Base-by-base conservation (phyloP, 805 yeast genomes). In the Torulaspora microellipsoides region DNA sequence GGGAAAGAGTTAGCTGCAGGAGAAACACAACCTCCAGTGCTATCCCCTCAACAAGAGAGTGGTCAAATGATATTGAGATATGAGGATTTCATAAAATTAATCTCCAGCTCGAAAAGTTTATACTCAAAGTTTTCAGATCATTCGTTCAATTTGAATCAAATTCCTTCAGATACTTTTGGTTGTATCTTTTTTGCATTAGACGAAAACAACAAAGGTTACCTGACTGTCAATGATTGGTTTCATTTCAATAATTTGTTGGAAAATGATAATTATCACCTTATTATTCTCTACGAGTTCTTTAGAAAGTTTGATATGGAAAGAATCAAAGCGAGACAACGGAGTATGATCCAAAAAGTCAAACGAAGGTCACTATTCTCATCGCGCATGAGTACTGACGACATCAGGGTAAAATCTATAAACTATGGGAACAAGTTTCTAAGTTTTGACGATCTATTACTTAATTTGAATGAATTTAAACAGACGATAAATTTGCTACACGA, bases 141-240 rank as follows among this genome's bases (percentile, higher is more conserved):
- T 44, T 58, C 64, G 0, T 67, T 59, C 38, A 75, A 75, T 57
- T 72, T 76, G 53, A 73, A 74, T 50, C 72, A 72, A 52, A 72
- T 81, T 40, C 73, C 80, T 12, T 67, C 77, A 10, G 72, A 79
- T 50, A 74, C 84, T 3, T 79, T 78, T 62, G 85, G 84, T 5
- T 73, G 90, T 47, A 78, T 91, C 38, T 91, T 85, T 60, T 71
- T 84, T 44, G 80, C 88, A 23, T 87, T 95, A 12, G 98, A 91
- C 66, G 77, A 77, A 46, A 71, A 74, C 31, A 70, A 73, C 43
- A 77, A 78, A 52, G 97, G 96, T 7, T 80, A 73, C 46, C 71
- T 87, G 38, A 73, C 77, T 23, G 69, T 80, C 38, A 62, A 70
- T 20, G 96, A 91, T 60, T 91, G 95, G 84, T 67, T 77, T 39